Conservation (phyloP, 306 rosid genomes). For the Vigna trinervia region DNA sequence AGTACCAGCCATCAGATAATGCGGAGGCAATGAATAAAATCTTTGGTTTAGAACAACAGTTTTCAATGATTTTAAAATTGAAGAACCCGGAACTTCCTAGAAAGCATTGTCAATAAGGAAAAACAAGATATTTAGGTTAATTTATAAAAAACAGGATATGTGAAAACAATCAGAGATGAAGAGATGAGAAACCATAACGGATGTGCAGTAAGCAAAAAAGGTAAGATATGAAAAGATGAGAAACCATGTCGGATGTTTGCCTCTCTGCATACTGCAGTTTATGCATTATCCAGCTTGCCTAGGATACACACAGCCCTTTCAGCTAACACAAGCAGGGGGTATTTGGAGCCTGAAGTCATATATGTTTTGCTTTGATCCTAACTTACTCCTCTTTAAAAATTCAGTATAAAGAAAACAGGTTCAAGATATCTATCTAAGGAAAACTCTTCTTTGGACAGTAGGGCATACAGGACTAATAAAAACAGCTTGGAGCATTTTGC, state of each 20-base stretch:
- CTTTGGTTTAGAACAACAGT: constrained; percentile 62
- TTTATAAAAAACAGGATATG: constrained; percentile 1
- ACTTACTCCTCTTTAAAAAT: constrained; percentile 6
- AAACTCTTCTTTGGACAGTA: constrained; percentile 1
- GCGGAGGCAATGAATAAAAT: constrained; percentile 59
- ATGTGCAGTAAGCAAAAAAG: background rate
- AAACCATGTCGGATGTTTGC: constrained; percentile 10
- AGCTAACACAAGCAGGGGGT: background rate
- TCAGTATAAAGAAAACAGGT: background rate
- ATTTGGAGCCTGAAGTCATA: background rate
- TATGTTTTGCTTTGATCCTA: background rate
- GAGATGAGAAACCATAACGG: constrained; percentile 20
- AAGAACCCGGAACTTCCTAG: constrained; percentile 78
- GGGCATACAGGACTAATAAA: background rate
- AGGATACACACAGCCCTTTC: background rate
- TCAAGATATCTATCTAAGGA: background rate
- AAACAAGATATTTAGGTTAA: constrained; percentile 22
- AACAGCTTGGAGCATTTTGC: background rate
- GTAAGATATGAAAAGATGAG: constrained; percentile 22
- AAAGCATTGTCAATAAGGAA: constrained; percentile 46
- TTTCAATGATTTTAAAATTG: constrained; percentile 64
- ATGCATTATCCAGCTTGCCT: constrained; percentile 19
- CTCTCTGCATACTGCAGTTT: constrained; percentile 5
- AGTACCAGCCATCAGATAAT: constrained; percentile 87
- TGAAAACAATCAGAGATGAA: constrained; percentile 8